These are phyloP conservation scores for Cordia subcordata DNA, from an alignment of 257 asterid species.

Conservation along the genomic window DNA sequence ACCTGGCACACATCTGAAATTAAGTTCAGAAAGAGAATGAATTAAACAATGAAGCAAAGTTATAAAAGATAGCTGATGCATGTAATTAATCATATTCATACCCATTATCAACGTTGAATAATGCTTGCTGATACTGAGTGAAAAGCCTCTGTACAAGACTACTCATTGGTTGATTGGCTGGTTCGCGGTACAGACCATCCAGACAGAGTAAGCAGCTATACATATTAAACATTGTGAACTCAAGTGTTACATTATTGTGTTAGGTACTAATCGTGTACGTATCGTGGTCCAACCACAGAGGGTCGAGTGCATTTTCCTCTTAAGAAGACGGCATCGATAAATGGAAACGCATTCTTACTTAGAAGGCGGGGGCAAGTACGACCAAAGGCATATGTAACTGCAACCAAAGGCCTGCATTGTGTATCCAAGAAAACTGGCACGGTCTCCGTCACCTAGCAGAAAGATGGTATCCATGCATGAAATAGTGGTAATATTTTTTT, in stretches of 20 bases:
- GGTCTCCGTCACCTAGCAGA: constrained; percentile 44
- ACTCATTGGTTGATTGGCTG: constrained; percentile 24
- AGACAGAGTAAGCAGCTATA: constrained; percentile 43
- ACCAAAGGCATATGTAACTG: constrained; percentile 70
- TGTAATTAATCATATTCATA: constrained; percentile 1
- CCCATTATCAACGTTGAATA: constrained; percentile 27
- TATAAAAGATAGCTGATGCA: too few species aligned
- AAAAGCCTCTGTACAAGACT: constrained; percentile 45
- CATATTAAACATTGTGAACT: neutral
- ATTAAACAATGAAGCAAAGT: too few species aligned
- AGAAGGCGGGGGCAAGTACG: constrained; percentile 40
- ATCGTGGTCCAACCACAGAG: neutral
- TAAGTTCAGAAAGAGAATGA: neutral
- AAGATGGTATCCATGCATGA: constrained; percentile 73
- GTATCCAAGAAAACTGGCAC: constrained; percentile 39
- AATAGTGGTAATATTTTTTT: too few species aligned
- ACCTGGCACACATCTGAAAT: constrained; percentile 64
- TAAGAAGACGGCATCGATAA: too few species aligned
- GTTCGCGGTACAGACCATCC: constrained; percentile 47
- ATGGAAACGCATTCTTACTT: constrained; percentile 33
- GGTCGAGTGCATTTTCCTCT: neutral
- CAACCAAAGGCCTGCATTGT: constrained; percentile 47
- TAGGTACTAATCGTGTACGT: neutral
- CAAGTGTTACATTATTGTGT: neutral
- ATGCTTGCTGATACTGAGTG: constrained; percentile 36